A percentile compares a stretch with the other conserved stretches of the same genome.
Conservation (phyloP, 768 basidiomycete genomes). For the Russula lepida region DNA sequence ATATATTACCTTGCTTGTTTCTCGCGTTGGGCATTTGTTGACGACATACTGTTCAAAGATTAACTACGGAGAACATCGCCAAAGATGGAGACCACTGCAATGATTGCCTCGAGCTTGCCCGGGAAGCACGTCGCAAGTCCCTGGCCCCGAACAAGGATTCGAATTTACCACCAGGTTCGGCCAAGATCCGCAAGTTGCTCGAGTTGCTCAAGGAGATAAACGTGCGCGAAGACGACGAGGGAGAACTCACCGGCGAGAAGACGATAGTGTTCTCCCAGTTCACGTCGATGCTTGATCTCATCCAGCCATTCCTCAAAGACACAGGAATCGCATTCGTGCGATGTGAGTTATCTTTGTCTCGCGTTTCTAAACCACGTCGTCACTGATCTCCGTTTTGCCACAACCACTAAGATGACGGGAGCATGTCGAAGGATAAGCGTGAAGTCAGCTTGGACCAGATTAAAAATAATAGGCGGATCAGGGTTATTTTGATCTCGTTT, state of each 20-base stretch:
- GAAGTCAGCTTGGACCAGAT: slow-evolving; percentile 71
- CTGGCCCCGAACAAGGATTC: slow-evolving; percentile 22
- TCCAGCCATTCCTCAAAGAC: slow-evolving; percentile 74
- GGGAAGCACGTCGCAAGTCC: slow-evolving; percentile 38
- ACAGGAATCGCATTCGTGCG: slow-evolving; percentile 66
- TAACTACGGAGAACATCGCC: slow-evolving; percentile 30
- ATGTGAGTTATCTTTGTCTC: slow-evolving; percentile 57
- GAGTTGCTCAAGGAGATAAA: slow-evolving; percentile 62
- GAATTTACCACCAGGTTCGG: slow-evolving; percentile 57
- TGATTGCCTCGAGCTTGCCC: slow-evolving; percentile 49
- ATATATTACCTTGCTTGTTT: slow-evolving; percentile 29
- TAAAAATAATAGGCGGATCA: slow-evolving; percentile 44
- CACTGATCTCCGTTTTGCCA: background rate
- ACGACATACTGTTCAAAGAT: slow-evolving; percentile 28
- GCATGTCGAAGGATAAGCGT: slow-evolving; percentile 69
- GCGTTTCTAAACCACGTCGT: background rate
- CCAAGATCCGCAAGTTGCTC: slow-evolving; percentile 82
- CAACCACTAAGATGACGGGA: slow-evolving; percentile 69
- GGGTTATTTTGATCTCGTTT: slow-evolving; percentile 90
- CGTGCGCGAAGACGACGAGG: slow-evolving; percentile 39
- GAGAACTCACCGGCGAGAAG: slow-evolving; percentile 49
- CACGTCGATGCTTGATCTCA: slow-evolving; percentile 77
- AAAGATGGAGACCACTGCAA: slow-evolving; percentile 45
- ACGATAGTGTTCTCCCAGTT: slow-evolving; percentile 96
- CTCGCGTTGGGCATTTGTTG: background rate